Percentiles rank a stretch among this genome's conserved stretches.
phyloP scores from a whole-genome alignment of 139 green algal genomes.

The Dunaliella primolecta region DNA sequence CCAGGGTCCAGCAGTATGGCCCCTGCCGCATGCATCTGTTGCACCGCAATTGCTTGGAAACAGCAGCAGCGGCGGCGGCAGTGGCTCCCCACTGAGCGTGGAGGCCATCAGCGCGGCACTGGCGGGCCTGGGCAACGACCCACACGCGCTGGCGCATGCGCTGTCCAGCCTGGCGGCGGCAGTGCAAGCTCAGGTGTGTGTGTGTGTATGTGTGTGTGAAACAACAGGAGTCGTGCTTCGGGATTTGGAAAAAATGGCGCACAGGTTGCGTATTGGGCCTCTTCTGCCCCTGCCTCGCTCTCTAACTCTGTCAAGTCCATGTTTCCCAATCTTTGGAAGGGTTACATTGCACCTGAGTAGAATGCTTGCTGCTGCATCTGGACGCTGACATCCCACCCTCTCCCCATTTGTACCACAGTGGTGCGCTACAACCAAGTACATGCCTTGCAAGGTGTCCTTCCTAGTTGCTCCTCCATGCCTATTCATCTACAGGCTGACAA shows the following conservation, averaged over 20 bases:
- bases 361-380: neutral
- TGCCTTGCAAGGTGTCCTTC: neutral
- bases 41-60: too few species aligned
- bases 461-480: neutral
- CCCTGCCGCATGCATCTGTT: too few species aligned
- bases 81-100: neutral
- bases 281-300: too few species aligned
- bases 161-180: slow-evolving; percentile 18
- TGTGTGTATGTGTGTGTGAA: neutral
- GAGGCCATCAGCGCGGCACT: slow-evolving; percentile 13
- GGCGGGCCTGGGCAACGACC: slow-evolving; percentile 13
- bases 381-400: neutral
- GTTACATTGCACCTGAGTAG: neutral
- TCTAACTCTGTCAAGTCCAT: too few species aligned
- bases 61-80: neutral
- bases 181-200: slow-evolving; percentile 21
- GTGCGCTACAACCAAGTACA: neutral
- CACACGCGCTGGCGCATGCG: slow-evolving; percentile 15
- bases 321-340: too few species aligned
- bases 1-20: too few species aligned
- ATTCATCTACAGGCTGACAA: neutral
- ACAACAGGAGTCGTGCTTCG: neutral
- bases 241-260: neutral
- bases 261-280: neutral
- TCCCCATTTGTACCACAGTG: neutral